Evolutionary conservation across 2,329 filamentous ascomycete genomes (phyloP), one percentile per base, ranked within the genome.

Genomic region (Colletotrichum sp.): DNA sequence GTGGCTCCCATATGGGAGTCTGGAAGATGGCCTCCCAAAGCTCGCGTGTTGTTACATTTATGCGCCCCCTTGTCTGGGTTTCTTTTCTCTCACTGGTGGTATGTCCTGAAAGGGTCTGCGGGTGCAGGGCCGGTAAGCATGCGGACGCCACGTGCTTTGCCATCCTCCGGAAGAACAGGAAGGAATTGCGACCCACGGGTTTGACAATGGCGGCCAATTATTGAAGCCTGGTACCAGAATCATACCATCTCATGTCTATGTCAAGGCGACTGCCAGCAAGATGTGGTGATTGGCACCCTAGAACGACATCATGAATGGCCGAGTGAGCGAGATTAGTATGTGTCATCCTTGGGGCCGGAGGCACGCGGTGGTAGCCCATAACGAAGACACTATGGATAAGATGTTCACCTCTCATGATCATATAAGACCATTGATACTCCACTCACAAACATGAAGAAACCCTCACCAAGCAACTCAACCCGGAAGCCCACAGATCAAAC

Each of bases 181-280:
- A 27, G 25, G 22, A 36, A 63, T 59, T 36, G 29, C 25, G 74
- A 52, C 27, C 39, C 61, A 63, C 34, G 32, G 74, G 78, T 80
- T 74, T 78, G 74, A 79, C 79, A 78, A 76, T 79, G 79, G 79
- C 79, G 77, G 77, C 63, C 77, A 79, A 78, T 78, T 77, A 80
- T 78, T 78, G 69, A 76, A 75, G 69, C 65, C 72, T 69, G 69
- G 52, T 49, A 66, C 57, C 30, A 11, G 25, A 63, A 67, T 68
- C 66, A 71, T 76, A 69, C 66, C 69, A 75, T 75, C 66, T 61
- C 5, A 49, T 32, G 19, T 27, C 49, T 36, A 32, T 15, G n/a
- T 8, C 19, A 65, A 76, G 69, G 65, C 61, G 63, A 63, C 32
- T 65, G 70, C 61, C 66, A 73, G 69, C 71, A 49, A 52, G 11